phyloP scores from a whole-genome alignment of 2,329 filamentous ascomycete species.

The Westerdykella aurantiaca region DNA sequence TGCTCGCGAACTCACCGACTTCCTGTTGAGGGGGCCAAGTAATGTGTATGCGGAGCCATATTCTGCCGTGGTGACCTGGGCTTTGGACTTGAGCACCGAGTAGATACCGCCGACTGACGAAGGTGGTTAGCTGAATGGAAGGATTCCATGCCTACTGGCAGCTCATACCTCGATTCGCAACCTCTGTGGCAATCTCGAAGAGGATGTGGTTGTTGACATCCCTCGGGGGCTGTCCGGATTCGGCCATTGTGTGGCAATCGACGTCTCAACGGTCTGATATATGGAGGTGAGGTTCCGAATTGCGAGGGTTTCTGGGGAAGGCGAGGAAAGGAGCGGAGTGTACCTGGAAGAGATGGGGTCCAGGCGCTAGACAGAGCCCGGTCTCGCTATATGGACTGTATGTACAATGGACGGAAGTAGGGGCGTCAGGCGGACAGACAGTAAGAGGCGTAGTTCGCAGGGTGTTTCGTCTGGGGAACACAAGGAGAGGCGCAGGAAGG shows the following conservation, averaged over 20 bases:
- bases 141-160: not conserved
- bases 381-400: constrained; percentile 7
- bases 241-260: constrained; percentile 24
- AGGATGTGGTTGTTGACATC: constrained; percentile 94
- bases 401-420: constrained; percentile 10
- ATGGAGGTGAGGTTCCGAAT: not conserved
- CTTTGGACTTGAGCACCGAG: constrained; percentile 98
- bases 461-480: constrained; percentile 1
- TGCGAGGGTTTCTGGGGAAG: not conserved
- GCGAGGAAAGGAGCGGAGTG: not conserved
- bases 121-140: constrained; percentile 10
- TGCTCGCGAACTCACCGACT: constrained; percentile 59
- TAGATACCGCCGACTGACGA: constrained; percentile 88
- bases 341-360: not conserved
- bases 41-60: constrained; percentile 97
- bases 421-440: constrained; percentile 10
- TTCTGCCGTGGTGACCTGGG: constrained; percentile 92
- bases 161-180: constrained; percentile 80
- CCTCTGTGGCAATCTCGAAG: constrained; percentile 95
- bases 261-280: not conserved
- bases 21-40: constrained; percentile 87
- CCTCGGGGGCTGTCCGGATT: constrained; percentile 25
- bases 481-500: constrained; percentile 10
- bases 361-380: constrained; percentile 21
- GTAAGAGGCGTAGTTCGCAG: constrained; percentile 7